Percentiles rank a stretch among this genome's conserved stretches.
These are phyloP conservation scores for Arthrocladium fulminans DNA, from an alignment of 2,329 filamentous ascomycete genomes.

Conservation along the genomic window DNA sequence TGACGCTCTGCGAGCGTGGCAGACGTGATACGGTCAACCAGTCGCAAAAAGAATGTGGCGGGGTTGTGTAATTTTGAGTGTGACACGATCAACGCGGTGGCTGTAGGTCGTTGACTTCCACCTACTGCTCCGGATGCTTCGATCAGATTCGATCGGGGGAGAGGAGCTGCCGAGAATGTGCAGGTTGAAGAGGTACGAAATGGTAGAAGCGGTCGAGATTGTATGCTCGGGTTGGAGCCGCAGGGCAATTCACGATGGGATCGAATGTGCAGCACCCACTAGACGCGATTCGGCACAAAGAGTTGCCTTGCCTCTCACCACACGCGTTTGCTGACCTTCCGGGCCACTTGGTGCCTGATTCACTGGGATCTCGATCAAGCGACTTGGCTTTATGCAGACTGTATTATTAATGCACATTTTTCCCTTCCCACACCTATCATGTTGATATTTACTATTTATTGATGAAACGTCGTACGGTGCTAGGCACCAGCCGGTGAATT, in stretches of 20 bases:
- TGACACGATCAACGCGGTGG: not conserved
- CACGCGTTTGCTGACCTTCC: not conserved
- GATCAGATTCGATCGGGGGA: no score
- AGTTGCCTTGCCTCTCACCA: not conserved
- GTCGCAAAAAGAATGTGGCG: constrained; percentile 9
- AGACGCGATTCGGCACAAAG: constrained; percentile 1
- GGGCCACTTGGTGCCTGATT: not conserved
- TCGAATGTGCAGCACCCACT: not conserved
- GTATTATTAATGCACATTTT: constrained; percentile 1
- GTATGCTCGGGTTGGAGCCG: not conserved
- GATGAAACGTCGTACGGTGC: no score
- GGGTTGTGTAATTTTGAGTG: constrained; percentile 1
- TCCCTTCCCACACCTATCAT: no score
- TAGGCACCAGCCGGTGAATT: no score
- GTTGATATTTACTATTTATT: no score
- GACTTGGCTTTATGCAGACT: no score
- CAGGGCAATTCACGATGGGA: not conserved
- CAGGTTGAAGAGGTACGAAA: no score
- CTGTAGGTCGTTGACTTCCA: not conserved
- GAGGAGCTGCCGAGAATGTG: not conserved
- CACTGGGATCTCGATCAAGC: not conserved
- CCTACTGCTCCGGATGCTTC: not conserved
- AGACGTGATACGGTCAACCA: constrained; percentile 5
- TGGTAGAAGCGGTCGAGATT: not conserved
- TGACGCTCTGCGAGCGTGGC: constrained; percentile 8